phyloP scores from a whole-genome alignment of 192 early-diverging fungal genomes.

The Bifiguratus adelaidae region DNA sequence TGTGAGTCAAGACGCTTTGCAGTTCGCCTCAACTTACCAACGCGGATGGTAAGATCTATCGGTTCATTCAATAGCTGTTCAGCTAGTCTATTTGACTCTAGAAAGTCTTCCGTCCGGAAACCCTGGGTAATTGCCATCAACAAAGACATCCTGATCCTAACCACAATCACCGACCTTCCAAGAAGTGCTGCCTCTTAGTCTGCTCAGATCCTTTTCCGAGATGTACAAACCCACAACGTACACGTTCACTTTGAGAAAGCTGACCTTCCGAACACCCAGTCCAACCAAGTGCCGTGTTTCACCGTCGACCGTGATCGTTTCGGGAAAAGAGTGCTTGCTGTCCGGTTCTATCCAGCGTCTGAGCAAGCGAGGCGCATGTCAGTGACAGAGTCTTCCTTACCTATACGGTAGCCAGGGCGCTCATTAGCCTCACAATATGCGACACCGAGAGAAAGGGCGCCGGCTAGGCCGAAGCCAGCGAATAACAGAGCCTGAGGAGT shows the following conservation, averaged over 20 bases:
- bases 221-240: constrained; percentile 41
- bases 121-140: background rate
- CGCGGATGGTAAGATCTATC: constrained; percentile 29
- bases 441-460: no score
- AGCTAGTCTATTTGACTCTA: constrained; percentile 13
- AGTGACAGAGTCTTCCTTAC: no score
- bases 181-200: constrained; percentile 10
- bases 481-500: no score
- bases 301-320: background rate
- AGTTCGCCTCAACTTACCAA: constrained; percentile 12
- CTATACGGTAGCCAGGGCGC: no score
- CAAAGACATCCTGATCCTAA: background rate
- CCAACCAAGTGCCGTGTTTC: constrained; percentile 13
- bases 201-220: constrained; percentile 26
- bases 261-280: constrained; percentile 37
- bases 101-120: constrained; percentile 12
- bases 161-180: constrained; percentile 17
- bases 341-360: constrained; percentile 18
- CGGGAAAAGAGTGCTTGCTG: constrained; percentile 5
- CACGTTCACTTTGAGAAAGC: constrained; percentile 41
- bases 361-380: no score
- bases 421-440: no score
- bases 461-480: no score
- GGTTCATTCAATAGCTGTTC: constrained; percentile 19
- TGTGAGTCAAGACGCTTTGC: constrained; percentile 5